Evolutionary conservation across 2,329 filamentous ascomycete species (phyloP).

Genomic region (Trichophyton benhamiae): DNA sequence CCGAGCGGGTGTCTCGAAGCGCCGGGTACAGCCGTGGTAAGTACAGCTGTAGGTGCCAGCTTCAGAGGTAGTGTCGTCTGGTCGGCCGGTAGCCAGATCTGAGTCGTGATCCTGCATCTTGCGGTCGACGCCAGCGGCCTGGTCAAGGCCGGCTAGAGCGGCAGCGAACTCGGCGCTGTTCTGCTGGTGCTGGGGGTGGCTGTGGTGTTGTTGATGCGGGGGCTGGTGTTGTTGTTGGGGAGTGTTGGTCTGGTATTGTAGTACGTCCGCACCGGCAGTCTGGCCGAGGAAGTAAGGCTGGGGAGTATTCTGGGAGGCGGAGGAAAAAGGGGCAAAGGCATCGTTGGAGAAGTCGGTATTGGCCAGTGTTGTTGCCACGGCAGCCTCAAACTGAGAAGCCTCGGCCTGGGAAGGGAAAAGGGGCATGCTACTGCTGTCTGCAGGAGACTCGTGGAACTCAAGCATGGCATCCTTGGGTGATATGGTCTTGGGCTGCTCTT

Average conservation of each 20-base stretch:
- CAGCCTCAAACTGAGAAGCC: conserved; percentile 17
- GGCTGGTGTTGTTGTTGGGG: conserved; percentile 16
- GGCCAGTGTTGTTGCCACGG: conserved; percentile 7
- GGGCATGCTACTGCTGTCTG: conserved; percentile 51
- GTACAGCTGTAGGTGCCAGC: conserved; percentile 91
- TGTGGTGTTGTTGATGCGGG: conserved; percentile 10
- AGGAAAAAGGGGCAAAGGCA: neutral
- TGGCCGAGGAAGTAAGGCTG: conserved; percentile 10
- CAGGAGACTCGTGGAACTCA: conserved; percentile 65
- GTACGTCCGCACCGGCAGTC: neutral
- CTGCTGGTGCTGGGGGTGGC: conserved; percentile 8
- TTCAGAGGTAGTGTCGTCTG: conserved; percentile 56
- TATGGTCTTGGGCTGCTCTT: conserved; percentile 61
- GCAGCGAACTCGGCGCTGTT: conserved; percentile 15
- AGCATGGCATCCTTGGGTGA: conserved; percentile 86
- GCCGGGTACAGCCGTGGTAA: conserved; percentile 75
- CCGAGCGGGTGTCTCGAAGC: conserved; percentile 76
- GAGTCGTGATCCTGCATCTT: conserved; percentile 36
- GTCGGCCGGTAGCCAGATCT: conserved; percentile 32
- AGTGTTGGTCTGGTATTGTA: conserved; percentile 15
- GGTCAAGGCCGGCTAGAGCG: conserved; percentile 19
- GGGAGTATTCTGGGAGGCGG: conserved; percentile 17
- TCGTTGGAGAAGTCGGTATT: conserved; percentile 29
- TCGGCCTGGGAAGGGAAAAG: conserved; percentile 56
- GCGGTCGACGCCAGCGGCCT: conserved; percentile 27